A percentile compares a stretch with the other conserved stretches of the same genome.
Conservation (phyloP, 169 alveolate genomes). For the Plasmodium malariae region DNA sequence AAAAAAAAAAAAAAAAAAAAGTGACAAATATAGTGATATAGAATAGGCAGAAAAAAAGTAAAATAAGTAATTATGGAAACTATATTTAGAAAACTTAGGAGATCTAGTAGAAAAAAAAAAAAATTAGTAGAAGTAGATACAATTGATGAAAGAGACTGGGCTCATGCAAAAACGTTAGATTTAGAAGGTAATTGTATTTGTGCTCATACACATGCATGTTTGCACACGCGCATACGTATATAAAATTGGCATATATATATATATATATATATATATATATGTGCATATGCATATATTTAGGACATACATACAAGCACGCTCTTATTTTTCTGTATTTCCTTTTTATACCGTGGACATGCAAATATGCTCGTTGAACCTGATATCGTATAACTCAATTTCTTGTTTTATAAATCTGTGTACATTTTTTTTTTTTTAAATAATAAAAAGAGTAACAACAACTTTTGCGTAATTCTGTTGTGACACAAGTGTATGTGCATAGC, state of each 20-base stretch:
- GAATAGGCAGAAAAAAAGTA: no score
- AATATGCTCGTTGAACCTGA: neutral
- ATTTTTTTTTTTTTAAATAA: neutral
- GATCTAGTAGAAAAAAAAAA: conserved; percentile 56
- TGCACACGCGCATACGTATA: neutral
- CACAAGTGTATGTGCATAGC: no score
- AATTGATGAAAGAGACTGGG: conserved; percentile 68
- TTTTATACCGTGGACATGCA: neutral
- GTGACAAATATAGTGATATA: no score
- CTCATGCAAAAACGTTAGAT: conserved; percentile 62
- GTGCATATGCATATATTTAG: neutral
- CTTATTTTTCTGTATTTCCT: neutral
- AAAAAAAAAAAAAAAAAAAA: neutral
- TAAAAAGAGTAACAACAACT: neutral
- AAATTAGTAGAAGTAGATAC: conserved; percentile 33
- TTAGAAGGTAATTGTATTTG: conserved; percentile 30
- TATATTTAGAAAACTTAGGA: conserved; percentile 53
- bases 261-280: neutral
- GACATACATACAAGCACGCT: neutral
- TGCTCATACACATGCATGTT: neutral
- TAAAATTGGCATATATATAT: neutral
- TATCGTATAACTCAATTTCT: neutral
- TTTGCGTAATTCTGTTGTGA: neutral
- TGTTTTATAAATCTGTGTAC: neutral
- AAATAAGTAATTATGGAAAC: conserved; percentile 59